These are phyloP conservation scores for Kregervanrija delftensis DNA, from an alignment of 805 yeast species.

Conservation along the genomic window DNA sequence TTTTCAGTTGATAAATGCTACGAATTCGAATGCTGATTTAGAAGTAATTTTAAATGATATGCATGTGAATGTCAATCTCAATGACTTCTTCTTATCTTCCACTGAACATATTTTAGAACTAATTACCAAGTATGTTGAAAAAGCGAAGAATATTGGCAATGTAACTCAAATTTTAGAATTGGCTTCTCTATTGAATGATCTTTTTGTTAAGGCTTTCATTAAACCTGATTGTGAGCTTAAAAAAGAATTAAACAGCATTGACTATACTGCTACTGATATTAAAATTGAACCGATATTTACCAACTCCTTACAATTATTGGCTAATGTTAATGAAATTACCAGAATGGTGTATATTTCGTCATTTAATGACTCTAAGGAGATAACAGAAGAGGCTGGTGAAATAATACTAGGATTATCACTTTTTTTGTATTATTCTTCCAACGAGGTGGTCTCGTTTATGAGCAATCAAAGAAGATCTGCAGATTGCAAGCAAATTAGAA, in stretches of 20 bases:
- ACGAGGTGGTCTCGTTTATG: slow-evolving; percentile 10
- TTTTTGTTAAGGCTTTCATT: slow-evolving; percentile 7
- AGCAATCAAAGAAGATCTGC: no score
- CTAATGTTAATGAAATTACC: slow-evolving; percentile 15
- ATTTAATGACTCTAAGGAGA: background rate
- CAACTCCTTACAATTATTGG: slow-evolving; percentile 10
- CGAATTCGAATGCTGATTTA: background rate
- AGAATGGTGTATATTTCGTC: slow-evolving; percentile 5
- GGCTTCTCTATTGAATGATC: slow-evolving; percentile 4
- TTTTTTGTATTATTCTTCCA: slow-evolving; percentile 19
- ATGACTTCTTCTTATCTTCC: background rate
- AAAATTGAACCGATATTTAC: slow-evolving; percentile 14
- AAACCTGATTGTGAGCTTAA: slow-evolving; percentile 6
- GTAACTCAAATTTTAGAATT: slow-evolving; percentile 4
- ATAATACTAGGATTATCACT: slow-evolving; percentile 16
- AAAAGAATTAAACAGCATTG: background rate
- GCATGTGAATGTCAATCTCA: background rate
- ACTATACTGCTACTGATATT: slow-evolving; percentile 4
- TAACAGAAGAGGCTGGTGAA: slow-evolving; percentile 7
- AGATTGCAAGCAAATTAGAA: background rate
- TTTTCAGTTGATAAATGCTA: slow-evolving; percentile 5
- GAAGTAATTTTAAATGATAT: slow-evolving; percentile 1
- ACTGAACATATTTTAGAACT: slow-evolving; percentile 2
- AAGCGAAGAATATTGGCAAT: background rate
- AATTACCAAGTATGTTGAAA: slow-evolving; percentile 3